These are phyloP conservation scores for Ettlia oleoabundans DNA, from an alignment of 139 green algal species.

Conservation along the genomic window DNA sequence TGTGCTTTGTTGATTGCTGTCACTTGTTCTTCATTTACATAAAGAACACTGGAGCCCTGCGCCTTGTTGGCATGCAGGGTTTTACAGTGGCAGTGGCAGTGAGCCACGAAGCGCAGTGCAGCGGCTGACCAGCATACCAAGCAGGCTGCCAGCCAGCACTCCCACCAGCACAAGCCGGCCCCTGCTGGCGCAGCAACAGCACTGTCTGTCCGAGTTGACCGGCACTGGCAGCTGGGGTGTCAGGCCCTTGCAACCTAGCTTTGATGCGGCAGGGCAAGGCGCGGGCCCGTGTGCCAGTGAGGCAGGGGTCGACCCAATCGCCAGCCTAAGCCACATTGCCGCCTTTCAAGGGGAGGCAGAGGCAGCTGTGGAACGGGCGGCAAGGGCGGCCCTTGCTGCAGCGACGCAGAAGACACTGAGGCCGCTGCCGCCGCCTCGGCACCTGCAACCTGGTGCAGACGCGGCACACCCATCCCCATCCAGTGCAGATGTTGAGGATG, in stretches of 20 bases:
- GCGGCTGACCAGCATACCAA: constrained; percentile 5
- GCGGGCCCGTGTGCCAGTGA: not conserved
- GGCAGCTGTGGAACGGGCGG: constrained; percentile 14
- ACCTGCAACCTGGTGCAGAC: not conserved
- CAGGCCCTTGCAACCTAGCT: not conserved
- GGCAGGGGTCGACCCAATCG: not conserved
- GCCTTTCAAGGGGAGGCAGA: constrained; percentile 17
- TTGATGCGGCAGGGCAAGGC: not conserved
- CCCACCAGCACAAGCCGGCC: not conserved
- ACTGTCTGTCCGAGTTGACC: not conserved
- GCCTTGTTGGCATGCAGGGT: not conserved
- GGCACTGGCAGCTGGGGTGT: no score
- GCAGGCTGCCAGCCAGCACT: not conserved
- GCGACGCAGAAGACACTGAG: not conserved
- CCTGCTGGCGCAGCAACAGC: no score
- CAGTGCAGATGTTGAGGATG: not conserved
- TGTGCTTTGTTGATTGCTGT: not conserved
- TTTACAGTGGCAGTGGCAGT: constrained; percentile 8
- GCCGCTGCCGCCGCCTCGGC: not conserved
- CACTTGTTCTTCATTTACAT: not conserved
- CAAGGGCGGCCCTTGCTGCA: not conserved
- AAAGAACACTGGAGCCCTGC: not conserved
- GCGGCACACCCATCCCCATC: not conserved
- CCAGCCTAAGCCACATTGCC: constrained; percentile 15
- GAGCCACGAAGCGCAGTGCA: constrained; percentile 8